These are phyloP conservation scores for Epichloe gansuensis DNA, from an alignment of 2,329 filamentous ascomycete species.

Conservation along the genomic window DNA sequence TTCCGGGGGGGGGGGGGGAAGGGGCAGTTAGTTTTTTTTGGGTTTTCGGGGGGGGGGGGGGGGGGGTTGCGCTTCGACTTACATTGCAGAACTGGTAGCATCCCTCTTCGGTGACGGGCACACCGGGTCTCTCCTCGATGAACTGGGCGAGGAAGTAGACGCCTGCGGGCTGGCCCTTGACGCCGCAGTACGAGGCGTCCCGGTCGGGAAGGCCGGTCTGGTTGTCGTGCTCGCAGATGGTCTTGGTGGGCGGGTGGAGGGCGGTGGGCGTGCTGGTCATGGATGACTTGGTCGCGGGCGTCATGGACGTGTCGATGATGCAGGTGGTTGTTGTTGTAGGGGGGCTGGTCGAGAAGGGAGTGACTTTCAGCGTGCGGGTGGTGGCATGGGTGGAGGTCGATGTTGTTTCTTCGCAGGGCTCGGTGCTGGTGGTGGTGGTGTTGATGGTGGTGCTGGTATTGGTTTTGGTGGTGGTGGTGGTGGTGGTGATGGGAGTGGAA, in stretches of 20 bases:
- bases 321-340: slow-evolving; percentile 2
- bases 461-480: background rate
- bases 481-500: background rate
- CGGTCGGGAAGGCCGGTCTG: slow-evolving; percentile 19
- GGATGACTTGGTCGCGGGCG: slow-evolving; percentile 16
- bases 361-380: background rate
- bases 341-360: background rate
- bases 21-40: background rate
- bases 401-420: slow-evolving; percentile 3
- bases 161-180: slow-evolving; percentile 23
- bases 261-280: slow-evolving; percentile 14
- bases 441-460: background rate
- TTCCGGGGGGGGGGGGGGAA: background rate
- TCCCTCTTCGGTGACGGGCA: slow-evolving; percentile 24
- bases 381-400: background rate
- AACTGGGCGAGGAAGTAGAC: slow-evolving; percentile 27
- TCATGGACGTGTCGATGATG: slow-evolving; percentile 22
- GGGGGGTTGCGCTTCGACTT: slow-evolving; percentile 6
- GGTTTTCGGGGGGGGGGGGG: too few species aligned
- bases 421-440: background rate
- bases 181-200: slow-evolving; percentile 23
- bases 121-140: slow-evolving; percentile 19
- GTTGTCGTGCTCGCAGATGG: slow-evolving; percentile 17
- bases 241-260: slow-evolving; percentile 16
- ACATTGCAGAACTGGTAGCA: slow-evolving; percentile 31